Base-by-base conservation (phyloP, 352 stramenopile genomes). In the Globisporangium splendens region DNA sequence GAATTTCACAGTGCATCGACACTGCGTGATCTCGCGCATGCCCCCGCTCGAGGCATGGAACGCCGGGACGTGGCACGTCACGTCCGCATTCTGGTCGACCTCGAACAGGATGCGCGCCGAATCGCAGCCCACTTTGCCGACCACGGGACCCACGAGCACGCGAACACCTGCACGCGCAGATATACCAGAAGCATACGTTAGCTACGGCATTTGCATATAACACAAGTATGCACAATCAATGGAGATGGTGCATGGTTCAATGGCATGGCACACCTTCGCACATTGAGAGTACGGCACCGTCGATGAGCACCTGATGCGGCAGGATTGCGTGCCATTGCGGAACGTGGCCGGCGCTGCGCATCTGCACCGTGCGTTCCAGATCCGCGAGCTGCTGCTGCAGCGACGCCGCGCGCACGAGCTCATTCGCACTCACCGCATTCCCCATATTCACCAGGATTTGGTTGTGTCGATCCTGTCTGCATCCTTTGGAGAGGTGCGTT, bases 71-170 rank as follows among this genome's bases (percentile, higher is more conserved):
- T 84, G 77, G 18, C 75, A 83, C 10, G 68, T 87, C 47, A 94
- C 54, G 5, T 50, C 1, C 1, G 73, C 61, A 0, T 51, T 48
- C 20, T 55, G 54, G 61, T 83, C 72, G 8, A 87, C 70, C 64
- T 94, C 85, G 17, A 94, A 65, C 24, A 94, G 61, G 50, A 94
- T 69, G 6, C 79, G 67, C 41, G 81, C 83, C 0, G 56, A 65
- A 20, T 74, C 50, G 13, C 61, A 68, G 24, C 80, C 76, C 33
- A 93, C 77, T 63, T 72, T 79, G 15, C 83, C 85, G 10, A 94
- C 70, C 0, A 94, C 82, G 0, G 84, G 84, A 0, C 81, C 81
- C 8, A 91, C 38, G 11, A 80, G 51, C n/a, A 91, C 79, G 14
- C 66, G 69, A 1, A 88, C 79, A 22, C 67, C 73, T 86, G 31